Evolutionary conservation across 2,329 filamentous ascomycete species (phyloP).

Genomic region (Pezicula neosporulosa): DNA sequence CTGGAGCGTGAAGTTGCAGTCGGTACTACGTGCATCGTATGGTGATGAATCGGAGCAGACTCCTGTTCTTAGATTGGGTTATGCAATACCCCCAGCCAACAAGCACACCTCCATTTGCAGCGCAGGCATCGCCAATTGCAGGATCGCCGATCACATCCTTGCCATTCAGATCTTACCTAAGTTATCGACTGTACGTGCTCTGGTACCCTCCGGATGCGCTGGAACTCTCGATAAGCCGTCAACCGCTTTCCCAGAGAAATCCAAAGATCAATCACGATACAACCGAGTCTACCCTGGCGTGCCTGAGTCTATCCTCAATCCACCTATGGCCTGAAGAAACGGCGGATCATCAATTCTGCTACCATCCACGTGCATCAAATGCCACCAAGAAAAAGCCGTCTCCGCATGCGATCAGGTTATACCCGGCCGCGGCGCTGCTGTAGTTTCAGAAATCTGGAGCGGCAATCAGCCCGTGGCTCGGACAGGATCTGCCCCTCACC

Average conservation of each 20-base stretch:
- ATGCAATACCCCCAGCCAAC: background rate
- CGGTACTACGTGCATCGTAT: background rate
- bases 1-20: too few species aligned
- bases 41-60: background rate
- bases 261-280: too few species aligned
- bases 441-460: constrained; percentile 1
- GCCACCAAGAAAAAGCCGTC: background rate
- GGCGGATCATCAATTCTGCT: too few species aligned
- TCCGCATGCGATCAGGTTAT: background rate
- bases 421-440: background rate
- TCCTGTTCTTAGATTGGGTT: too few species aligned
- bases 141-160: background rate
- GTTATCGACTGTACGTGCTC: background rate
- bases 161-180: background rate
- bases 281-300: too few species aligned
- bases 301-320: too few species aligned
- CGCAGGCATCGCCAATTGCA: background rate
- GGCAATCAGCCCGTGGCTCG: background rate
- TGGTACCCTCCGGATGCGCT: background rate
- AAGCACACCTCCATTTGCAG: constrained; percentile 1
- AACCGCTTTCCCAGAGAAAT: too few species aligned
- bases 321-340: too few species aligned
- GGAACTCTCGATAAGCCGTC: background rate
- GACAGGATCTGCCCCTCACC: background rate
- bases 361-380: background rate